These are phyloP conservation scores for Botryotinia convoluta DNA, from an alignment of 2,329 filamentous ascomycete species.

Conservation along the genomic window DNA sequence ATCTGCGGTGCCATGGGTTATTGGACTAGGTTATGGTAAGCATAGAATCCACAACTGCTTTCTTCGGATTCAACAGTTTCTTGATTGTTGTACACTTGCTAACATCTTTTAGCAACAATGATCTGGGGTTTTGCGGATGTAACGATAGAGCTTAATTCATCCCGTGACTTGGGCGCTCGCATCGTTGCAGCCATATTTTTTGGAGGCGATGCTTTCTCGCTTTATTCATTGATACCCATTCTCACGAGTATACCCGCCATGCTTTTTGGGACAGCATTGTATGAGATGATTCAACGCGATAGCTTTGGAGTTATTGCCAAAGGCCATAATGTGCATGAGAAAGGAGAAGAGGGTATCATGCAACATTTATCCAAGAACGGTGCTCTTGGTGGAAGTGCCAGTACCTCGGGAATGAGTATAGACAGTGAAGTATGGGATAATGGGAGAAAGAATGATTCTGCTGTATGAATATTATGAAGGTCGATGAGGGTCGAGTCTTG, in stretches of 20 bases:
- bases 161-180: conserved; percentile 57
- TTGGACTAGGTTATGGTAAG: conserved; percentile 48
- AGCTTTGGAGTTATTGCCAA: conserved; percentile 50
- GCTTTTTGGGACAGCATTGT: conserved; percentile 52
- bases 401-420: neutral
- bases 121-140: conserved; percentile 55
- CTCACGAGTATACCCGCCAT: conserved; percentile 57
- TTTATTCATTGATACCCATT: conserved; percentile 53
- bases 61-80: neutral
- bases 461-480: conserved; percentile 3
- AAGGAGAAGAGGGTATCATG: conserved; percentile 50
- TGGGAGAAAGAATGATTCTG: conserved; percentile 11
- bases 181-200: conserved; percentile 59
- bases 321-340: conserved; percentile 48
- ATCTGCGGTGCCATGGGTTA: conserved; percentile 49
- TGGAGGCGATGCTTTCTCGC: conserved; percentile 49
- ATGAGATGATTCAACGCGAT: conserved; percentile 55
- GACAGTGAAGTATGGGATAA: conserved; percentile 11
- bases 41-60: neutral
- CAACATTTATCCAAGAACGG: conserved; percentile 43
- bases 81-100: conserved; percentile 37
- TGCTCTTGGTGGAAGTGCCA: conserved; percentile 30
- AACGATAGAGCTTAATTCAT: conserved; percentile 56
- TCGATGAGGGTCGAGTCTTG: neutral
- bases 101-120: conserved; percentile 37